A percentile compares a stretch with the other conserved stretches of the same genome.
Evolutionary conservation across 2,329 filamentous ascomycete species (phyloP).

Genomic region (Calonectria pauciramosa): DNA sequence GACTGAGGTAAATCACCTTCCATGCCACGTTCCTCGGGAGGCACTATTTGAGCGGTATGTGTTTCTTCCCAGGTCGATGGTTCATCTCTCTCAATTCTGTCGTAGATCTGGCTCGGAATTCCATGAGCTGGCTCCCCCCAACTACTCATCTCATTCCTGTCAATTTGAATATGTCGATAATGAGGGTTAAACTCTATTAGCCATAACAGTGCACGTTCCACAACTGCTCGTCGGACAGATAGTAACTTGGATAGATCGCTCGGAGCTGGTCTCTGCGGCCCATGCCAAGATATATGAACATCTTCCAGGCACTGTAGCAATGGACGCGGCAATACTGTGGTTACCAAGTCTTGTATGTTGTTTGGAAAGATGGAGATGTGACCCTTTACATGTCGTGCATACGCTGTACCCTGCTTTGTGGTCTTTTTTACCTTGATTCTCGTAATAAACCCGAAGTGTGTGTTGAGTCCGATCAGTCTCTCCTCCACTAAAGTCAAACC

Average conservation of each 20-base stretch:
- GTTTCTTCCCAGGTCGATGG: slow-evolving; percentile 2
- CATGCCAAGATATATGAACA: slow-evolving; percentile 21
- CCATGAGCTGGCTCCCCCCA: slow-evolving; percentile 10
- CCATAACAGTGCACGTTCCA: slow-evolving; percentile 6
- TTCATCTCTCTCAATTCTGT: slow-evolving; percentile 12
- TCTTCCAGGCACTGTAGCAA: slow-evolving; percentile 17
- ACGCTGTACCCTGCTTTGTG: neutral
- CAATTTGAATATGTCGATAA: slow-evolving; percentile 13
- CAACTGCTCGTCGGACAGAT: neutral
- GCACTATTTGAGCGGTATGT: neutral
- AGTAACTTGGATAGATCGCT: slow-evolving; percentile 18
- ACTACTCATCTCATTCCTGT: slow-evolving; percentile 13
- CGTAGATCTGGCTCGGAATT: slow-evolving; percentile 20
- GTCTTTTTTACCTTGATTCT: neutral
- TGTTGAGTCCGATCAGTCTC: slow-evolving; percentile 12
- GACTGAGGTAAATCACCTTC: neutral
- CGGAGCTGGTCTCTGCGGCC: slow-evolving; percentile 14
- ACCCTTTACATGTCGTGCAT: slow-evolving; percentile 7
- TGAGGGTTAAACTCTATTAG: slow-evolving; percentile 20
- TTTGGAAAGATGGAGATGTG: slow-evolving; percentile 21
- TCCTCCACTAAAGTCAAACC: slow-evolving; percentile 17
- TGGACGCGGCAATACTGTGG: slow-evolving; percentile 13
- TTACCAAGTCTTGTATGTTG: slow-evolving; percentile 14
- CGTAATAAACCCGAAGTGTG: slow-evolving; percentile 7
- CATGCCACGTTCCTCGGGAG: slow-evolving; percentile 6